Evolutionary conservation across 164 flowering plant genomes (phyloP), one percentile per base, ranked within the genome.

Genomic region (Vitis amurensis): DNA sequence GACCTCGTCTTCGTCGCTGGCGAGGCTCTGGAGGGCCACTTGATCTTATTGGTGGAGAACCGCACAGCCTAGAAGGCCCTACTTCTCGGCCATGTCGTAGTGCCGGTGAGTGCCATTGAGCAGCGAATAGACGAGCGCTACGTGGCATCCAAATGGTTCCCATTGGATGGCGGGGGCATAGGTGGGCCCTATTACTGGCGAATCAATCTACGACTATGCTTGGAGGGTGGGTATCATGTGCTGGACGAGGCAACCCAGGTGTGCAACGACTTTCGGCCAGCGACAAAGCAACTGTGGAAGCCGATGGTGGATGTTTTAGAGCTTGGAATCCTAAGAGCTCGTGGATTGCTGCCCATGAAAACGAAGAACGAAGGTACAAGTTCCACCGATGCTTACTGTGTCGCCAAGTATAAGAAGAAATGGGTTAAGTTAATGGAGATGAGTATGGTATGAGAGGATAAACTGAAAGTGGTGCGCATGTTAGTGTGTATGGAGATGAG

Each of bases 181-280:
- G 77, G 77, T 9, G 79, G 69, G 59, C 1, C 77, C 19, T 88
- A 86, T 73, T 63, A 80, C 11, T 96, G 98, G 14, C 72, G 97
- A 71, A 71, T 96, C 52, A 80, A 85, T 47, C 75, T 96, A 12
- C 76, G 89, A n/a, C 64, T 91, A 11, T 93, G 96, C 74, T 74
- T 96, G 55, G 99, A 96, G 61, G 98, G 95, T 6, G 99, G 99
- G 51, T 96, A 93, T 69, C 99, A 96, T 82, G 98, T 96, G 82
- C 85, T 90, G 0, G 98, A 96, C 48, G 97, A 96, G 77, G 97
- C 99, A 17, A 94, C 98, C 17, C 97, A 93, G 76, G 82, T 88
- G 78, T 89, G 93, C 72, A 96, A 98, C 70, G 99, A 96, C 64
- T 93, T 85, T 69, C 78, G 91, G 59, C 95, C 99, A 12, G 91